These are phyloP conservation scores for Capsicum baccatum DNA, from an alignment of 257 asterid genomes.

Conservation along the genomic window DNA sequence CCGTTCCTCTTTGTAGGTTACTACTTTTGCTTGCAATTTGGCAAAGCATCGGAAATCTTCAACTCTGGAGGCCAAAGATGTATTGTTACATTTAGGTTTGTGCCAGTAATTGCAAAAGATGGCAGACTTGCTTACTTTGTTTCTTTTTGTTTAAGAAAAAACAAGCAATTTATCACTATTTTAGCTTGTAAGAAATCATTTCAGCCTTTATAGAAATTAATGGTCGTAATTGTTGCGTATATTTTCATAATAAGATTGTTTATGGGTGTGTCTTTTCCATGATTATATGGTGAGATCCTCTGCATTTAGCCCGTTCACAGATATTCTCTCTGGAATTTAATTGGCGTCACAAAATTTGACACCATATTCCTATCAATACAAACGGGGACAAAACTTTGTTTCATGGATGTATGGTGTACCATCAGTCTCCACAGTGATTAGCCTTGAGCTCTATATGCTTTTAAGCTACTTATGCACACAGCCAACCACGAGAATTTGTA, in stretches of 20 bases:
- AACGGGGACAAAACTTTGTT: not conserved
- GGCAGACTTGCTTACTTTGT: not conserved
- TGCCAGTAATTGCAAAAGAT: constrained; percentile 35
- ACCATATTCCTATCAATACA: not conserved
- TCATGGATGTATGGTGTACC: not conserved
- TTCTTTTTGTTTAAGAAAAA: not conserved
- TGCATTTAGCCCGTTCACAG: constrained; percentile 1
- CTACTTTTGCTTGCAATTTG: constrained; percentile 79
- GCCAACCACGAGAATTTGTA: constrained; percentile 12
- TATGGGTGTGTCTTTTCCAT: not conserved
- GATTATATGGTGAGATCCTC: constrained; percentile 20
- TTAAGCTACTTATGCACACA: constrained; percentile 11
- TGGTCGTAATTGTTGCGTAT: not conserved
- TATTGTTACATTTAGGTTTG: constrained; percentile 92
- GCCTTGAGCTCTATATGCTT: not conserved
- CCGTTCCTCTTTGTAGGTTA: constrained; percentile 55
- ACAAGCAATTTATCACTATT: not conserved
- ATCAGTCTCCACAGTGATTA: not conserved
- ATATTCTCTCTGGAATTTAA: not conserved
- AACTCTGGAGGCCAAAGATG: constrained; percentile 87
- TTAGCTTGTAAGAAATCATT: constrained; percentile 19
- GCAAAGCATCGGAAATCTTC: constrained; percentile 97
- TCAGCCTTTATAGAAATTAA: not conserved
- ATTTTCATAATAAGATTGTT: not conserved
- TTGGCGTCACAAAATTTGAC: not conserved